phyloP scores from a whole-genome alignment of 768 basidiomycete genomes.

The Termitomyces eurrhizus region DNA sequence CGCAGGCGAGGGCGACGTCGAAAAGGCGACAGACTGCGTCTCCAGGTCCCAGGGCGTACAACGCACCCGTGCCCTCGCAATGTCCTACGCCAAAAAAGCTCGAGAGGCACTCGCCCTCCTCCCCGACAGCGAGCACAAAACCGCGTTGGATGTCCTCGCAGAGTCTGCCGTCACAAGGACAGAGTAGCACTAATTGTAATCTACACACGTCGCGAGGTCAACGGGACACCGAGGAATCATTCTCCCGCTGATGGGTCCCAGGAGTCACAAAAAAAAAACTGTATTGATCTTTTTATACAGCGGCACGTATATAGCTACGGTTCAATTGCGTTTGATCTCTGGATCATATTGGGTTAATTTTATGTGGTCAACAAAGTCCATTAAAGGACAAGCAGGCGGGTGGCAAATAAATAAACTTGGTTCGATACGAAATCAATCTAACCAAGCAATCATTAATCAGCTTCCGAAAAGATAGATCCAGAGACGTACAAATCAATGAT shows the following conservation, averaged over 20 bases:
- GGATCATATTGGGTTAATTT: neutral
- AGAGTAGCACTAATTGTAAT: constrained; percentile 14
- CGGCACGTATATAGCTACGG: neutral
- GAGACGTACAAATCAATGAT: constrained; percentile 9
- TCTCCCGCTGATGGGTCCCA: neutral
- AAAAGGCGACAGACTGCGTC: constrained; percentile 57
- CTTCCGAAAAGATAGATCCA: neutral
- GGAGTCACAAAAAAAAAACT: neutral
- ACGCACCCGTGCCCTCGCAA: constrained; percentile 75
- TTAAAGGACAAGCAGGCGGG: neutral
- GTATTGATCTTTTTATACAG: neutral
- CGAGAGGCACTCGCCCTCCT: constrained; percentile 61
- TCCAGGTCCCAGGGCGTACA: constrained; percentile 69
- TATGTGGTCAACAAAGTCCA: neutral
- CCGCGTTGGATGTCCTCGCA: constrained; percentile 70
- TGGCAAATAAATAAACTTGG: constrained; percentile 9
- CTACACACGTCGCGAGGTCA: too few species aligned
- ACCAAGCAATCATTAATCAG: neutral
- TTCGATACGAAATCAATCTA: constrained; percentile 11
- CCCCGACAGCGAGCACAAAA: constrained; percentile 78
- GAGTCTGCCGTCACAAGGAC: constrained; percentile 62
- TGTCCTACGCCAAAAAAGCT: constrained; percentile 72
- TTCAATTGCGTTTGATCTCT: neutral
- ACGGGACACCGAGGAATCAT: neutral
- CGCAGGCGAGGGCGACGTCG: constrained; percentile 71